Conservation (phyloP, 805 yeast genomes). For the Saccharomyces kudriavzevii region DNA sequence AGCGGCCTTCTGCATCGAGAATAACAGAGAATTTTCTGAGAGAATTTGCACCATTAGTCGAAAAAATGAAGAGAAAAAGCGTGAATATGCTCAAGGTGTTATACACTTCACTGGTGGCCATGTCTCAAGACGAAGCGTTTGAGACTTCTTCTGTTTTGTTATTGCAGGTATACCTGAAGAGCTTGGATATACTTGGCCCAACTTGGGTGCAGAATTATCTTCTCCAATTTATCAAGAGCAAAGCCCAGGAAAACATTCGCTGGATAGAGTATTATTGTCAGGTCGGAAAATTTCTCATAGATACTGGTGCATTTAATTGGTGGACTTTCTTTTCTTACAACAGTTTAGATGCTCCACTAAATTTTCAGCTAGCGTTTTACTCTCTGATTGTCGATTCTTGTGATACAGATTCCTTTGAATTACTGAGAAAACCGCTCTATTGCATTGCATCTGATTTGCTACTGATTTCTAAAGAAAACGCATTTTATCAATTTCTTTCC, state of each 20-base stretch:
- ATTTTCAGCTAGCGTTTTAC: slow-evolving; percentile 13
- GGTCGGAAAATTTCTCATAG: slow-evolving; percentile 18
- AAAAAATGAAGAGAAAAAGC: background rate
- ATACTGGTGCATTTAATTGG: slow-evolving; percentile 22
- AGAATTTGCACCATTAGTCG: slow-evolving; percentile 9
- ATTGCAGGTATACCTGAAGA: slow-evolving; percentile 8
- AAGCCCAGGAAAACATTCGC: slow-evolving; percentile 8
- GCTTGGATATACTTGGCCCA: slow-evolving; percentile 4
- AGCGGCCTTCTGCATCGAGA: background rate
- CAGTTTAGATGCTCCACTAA: slow-evolving; percentile 9
- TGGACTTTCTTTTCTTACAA: slow-evolving; percentile 27
- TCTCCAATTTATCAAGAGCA: slow-evolving; percentile 14
- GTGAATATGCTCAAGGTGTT: background rate
- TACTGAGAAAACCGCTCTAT: slow-evolving; percentile 17
- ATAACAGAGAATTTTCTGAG: slow-evolving; percentile 5
- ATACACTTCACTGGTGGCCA: background rate
- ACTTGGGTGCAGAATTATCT: slow-evolving; percentile 21
- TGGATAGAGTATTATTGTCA: slow-evolving; percentile 22
- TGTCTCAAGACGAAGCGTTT: slow-evolving; percentile 4
- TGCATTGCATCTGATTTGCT: slow-evolving; percentile 9
- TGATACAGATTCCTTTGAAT: slow-evolving; percentile 17
- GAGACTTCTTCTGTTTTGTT: slow-evolving; percentile 1
- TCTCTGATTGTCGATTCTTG: slow-evolving; percentile 14
- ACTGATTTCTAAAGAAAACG: slow-evolving; percentile 4
- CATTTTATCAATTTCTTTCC: slow-evolving; percentile 10